Evolutionary conservation across 2,329 filamentous ascomycete species (phyloP).

Genomic region (Dactylellina sp.): DNA sequence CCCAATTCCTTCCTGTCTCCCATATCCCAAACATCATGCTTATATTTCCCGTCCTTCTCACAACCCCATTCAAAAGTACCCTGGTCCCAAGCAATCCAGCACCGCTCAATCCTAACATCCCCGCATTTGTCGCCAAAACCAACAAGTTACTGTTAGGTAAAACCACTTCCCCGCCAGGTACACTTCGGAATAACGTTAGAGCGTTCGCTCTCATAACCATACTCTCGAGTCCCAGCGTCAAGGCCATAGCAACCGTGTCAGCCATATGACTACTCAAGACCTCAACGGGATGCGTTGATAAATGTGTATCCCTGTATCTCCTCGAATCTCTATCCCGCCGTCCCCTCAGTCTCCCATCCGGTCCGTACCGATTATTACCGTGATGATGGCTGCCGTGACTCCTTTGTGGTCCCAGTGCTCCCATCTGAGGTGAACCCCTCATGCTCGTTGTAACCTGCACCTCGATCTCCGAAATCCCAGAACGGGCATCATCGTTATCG

Average conservation of each 20-base stretch:
- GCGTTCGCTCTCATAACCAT: conserved; percentile 60
- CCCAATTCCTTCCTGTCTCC: conserved; percentile 56
- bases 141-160: conserved; percentile 49
- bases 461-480: conserved; percentile 55
- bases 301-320: conserved; percentile 52
- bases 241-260: conserved; percentile 59
- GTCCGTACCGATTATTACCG: background rate
- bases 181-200: conserved; percentile 26
- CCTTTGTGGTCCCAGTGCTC: conserved; percentile 5
- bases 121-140: conserved; percentile 44
- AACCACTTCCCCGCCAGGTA: conserved; percentile 25
- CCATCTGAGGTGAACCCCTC: conserved; percentile 30
- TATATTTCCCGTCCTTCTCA: conserved; percentile 33
- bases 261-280: conserved; percentile 59
- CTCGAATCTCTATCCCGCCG: conserved; percentile 32
- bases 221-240: conserved; percentile 58
- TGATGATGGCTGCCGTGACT: conserved; percentile 6
- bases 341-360: conserved; percentile 12
- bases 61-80: conserved; percentile 3
- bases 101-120: conserved; percentile 39
- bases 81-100: conserved; percentile 27
- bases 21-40: conserved; percentile 50
- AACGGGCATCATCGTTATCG: conserved; percentile 45
- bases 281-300: conserved; percentile 59
- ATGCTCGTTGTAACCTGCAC: conserved; percentile 55